Conservation (phyloP, 805 yeast species). For the Metschnikowia orientalis region DNA sequence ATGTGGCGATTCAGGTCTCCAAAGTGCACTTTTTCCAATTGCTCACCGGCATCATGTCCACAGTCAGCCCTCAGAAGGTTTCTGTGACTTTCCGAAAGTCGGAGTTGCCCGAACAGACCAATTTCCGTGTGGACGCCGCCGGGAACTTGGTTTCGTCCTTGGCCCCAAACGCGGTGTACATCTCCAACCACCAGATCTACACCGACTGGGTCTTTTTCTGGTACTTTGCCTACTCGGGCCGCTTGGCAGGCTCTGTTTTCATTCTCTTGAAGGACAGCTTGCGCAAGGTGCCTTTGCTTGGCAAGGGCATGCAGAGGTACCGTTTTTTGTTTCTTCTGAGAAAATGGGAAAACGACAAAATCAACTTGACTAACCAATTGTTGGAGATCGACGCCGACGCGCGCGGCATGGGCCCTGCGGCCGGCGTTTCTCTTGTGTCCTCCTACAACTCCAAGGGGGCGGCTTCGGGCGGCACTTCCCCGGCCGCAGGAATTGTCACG, state of each 20-base stretch:
- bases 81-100: constrained; percentile 46
- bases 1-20: constrained; percentile 46
- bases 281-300: constrained; percentile 69
- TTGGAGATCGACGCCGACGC: constrained; percentile 57
- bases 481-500: constrained; percentile 9
- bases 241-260: constrained; percentile 58
- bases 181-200: constrained; percentile 92
- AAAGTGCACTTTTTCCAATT: constrained; percentile 56
- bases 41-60: constrained; percentile 46
- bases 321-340: constrained; percentile 77
- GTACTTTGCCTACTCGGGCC: constrained; percentile 74
- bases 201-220: constrained; percentile 91
- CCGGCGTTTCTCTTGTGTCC: constrained; percentile 34
- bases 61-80: constrained; percentile 51
- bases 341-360: constrained; percentile 78
- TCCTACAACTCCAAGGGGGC: constrained; percentile 25
- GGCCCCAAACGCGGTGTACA: constrained; percentile 54
- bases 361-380: constrained; percentile 52
- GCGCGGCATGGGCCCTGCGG: constrained; percentile 51
- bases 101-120: constrained; percentile 31
- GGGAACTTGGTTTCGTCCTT: constrained; percentile 27
- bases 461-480: neutral
- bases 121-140: constrained; percentile 14
- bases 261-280: constrained; percentile 73
- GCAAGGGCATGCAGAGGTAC: constrained; percentile 79